These are phyloP conservation scores for Candida stauntonica DNA, from an alignment of 805 yeast genomes.

Conservation along the genomic window DNA sequence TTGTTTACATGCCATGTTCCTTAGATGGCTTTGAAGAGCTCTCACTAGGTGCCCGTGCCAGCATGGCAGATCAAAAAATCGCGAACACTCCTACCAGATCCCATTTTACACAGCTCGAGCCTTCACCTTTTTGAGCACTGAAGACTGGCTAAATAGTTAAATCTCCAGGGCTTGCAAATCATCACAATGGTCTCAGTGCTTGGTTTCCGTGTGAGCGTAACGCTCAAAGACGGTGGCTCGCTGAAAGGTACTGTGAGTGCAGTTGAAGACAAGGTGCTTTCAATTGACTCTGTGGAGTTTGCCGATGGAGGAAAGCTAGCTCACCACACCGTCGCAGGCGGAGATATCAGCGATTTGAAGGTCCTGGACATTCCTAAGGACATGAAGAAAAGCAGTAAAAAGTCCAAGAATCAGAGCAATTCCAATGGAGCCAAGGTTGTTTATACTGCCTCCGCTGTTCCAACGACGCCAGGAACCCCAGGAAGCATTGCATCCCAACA, in stretches of 20 bases:
- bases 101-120: too few relatives aligned
- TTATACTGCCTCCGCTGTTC: slow-evolving; percentile 2
- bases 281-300: slow-evolving; percentile 40
- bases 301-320: slow-evolving; percentile 31
- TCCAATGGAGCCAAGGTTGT: slow-evolving; percentile 3
- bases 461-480: slow-evolving; percentile 6
- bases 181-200: slow-evolving; percentile 16
- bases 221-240: slow-evolving; percentile 8
- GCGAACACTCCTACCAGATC: too few relatives aligned
- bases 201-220: slow-evolving; percentile 11
- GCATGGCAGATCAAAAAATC: too few relatives aligned
- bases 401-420: slow-evolving; percentile 9
- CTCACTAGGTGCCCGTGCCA: too few relatives aligned
- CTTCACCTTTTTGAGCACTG: too few relatives aligned
- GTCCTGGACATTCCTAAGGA: slow-evolving; percentile 49
- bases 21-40: too few relatives aligned
- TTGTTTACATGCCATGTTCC: too few relatives aligned
- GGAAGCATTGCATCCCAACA: too few relatives aligned
- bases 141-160: too few relatives aligned
- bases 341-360: slow-evolving; percentile 47
- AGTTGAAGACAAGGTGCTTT: slow-evolving; percentile 33
- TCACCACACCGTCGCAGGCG: slow-evolving; percentile 30
- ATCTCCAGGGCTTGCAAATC: too few relatives aligned
- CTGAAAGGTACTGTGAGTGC: slow-evolving; percentile 22
- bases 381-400: slow-evolving; percentile 22